Conservation (phyloP, 768 basidiomycete species). For the Lentinula detonsa region DNA sequence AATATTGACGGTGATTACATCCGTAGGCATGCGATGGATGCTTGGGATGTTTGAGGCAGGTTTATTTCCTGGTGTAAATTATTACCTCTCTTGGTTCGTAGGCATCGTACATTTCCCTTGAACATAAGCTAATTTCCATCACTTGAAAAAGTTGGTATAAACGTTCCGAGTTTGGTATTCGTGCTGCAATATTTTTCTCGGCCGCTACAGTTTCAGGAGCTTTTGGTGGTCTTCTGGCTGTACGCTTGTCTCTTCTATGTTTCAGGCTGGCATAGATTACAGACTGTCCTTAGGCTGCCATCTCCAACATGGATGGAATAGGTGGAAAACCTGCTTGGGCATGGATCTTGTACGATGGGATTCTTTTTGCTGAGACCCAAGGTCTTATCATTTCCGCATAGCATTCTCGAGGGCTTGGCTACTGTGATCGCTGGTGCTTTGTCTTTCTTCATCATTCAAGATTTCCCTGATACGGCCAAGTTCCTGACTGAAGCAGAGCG, state of each 20-base stretch:
- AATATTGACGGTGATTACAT: not conserved
- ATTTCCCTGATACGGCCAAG: slow-evolving; percentile 78
- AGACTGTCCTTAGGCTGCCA: slow-evolving; percentile 38
- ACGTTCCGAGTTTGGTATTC: slow-evolving; percentile 70
- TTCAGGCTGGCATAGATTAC: slow-evolving; percentile 13
- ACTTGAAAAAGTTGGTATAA: slow-evolving; percentile 37
- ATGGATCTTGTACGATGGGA: slow-evolving; percentile 60
- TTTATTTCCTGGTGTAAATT: slow-evolving; percentile 57
- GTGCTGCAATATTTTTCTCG: slow-evolving; percentile 66
- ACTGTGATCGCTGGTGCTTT: slow-evolving; percentile 60
- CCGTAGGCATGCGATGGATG: slow-evolving; percentile 63
- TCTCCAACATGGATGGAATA: slow-evolving; percentile 66
- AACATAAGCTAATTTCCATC: not conserved
- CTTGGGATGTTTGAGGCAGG: slow-evolving; percentile 74
- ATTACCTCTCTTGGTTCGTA: slow-evolving; percentile 65
- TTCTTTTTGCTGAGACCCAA: not conserved
- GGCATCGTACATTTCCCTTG: not conserved
- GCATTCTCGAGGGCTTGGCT: slow-evolving; percentile 57
- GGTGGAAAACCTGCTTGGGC: slow-evolving; percentile 55
- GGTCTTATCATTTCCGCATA: slow-evolving; percentile 3
- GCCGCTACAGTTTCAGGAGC: slow-evolving; percentile 81
- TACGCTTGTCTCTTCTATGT: slow-evolving; percentile 36
- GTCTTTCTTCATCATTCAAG: slow-evolving; percentile 76
- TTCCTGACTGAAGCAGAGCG: slow-evolving; percentile 72
- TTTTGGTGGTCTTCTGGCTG: slow-evolving; percentile 72